These are phyloP conservation scores for Cyberlindnera americana DNA, from an alignment of 805 yeast species.

Conservation along the genomic window DNA sequence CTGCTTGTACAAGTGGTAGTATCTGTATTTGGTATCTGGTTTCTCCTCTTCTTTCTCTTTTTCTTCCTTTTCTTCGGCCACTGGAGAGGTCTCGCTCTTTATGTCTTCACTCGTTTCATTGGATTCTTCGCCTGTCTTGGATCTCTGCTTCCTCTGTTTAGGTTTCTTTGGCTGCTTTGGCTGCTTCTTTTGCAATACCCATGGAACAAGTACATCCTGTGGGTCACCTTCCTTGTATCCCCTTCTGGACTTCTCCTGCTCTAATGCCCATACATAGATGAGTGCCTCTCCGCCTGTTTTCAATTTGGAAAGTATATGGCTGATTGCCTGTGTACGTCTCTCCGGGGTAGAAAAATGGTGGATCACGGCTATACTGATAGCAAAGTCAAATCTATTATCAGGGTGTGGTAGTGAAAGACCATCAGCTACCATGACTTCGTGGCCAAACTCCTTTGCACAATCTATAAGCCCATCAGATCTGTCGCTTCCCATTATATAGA, in stretches of 20 bases:
- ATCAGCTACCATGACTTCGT: constrained; percentile 74
- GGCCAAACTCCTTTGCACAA: constrained; percentile 50
- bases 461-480: constrained; percentile 64
- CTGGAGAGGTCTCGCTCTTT: too few species aligned
- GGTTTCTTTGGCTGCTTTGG: constrained; percentile 31
- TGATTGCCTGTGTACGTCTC: constrained; percentile 73
- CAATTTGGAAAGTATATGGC: constrained; percentile 60
- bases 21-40: constrained; percentile 64
- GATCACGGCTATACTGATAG: constrained; percentile 90
- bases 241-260: constrained; percentile 81
- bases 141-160: constrained; percentile 6
- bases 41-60: constrained; percentile 25
- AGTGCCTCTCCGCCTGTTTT: constrained; percentile 62
- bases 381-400: constrained; percentile 58
- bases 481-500: constrained; percentile 72
- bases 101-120: constrained; percentile 10
- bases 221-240: constrained; percentile 91
- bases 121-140: constrained; percentile 9
- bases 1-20: constrained; percentile 78
- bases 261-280: constrained; percentile 95
- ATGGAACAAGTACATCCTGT: constrained; percentile 92
- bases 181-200: constrained; percentile 68
- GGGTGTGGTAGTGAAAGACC: constrained; percentile 65
- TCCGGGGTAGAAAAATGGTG: constrained; percentile 90
- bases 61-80: background rate